Conservation (phyloP, 1,284 basidiomycete species). For the Pyrrhoderma lamaoense region DNA sequence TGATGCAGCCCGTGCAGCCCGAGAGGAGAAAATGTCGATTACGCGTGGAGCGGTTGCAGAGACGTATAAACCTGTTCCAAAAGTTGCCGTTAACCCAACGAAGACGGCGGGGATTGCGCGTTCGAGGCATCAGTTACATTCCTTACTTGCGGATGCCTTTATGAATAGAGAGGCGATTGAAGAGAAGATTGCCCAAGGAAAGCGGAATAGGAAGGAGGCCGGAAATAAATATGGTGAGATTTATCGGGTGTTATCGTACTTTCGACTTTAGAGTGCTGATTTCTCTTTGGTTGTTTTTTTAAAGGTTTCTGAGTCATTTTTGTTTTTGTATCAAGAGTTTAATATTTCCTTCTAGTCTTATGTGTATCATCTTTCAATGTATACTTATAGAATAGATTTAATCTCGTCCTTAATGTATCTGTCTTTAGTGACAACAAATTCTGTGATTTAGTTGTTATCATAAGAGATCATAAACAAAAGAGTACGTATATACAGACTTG, state of each 20-base stretch:
- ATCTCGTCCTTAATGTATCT: no score
- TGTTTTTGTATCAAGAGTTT: no score
- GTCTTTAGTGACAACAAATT: no score
- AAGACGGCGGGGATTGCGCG: constrained; percentile 62
- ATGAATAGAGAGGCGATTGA: constrained; percentile 70
- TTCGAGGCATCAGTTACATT: constrained; percentile 68
- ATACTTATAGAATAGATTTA: no score
- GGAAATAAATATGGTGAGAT: constrained; percentile 76
- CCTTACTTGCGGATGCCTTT: constrained; percentile 70
- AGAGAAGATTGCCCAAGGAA: constrained; percentile 71
- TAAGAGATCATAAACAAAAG: no score
- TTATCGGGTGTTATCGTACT: not conserved
- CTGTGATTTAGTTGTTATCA: no score
- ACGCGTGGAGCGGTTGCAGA: constrained; percentile 42
- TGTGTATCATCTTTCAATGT: no score
- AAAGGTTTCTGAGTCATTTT: no score
- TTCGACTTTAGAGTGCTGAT: no score
- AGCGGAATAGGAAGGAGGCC: constrained; percentile 75
- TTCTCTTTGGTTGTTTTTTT: no score
- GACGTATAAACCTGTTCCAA: constrained; percentile 50
- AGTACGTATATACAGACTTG: no score
- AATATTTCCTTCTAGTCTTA: no score
- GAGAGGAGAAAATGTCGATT: constrained; percentile 65
- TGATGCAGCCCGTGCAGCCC: constrained; percentile 65
- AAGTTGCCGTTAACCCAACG: constrained; percentile 70